These are phyloP conservation scores for Puya raimondii DNA, from an alignment of 176 grass and related monocot species.

Conservation along the genomic window DNA sequence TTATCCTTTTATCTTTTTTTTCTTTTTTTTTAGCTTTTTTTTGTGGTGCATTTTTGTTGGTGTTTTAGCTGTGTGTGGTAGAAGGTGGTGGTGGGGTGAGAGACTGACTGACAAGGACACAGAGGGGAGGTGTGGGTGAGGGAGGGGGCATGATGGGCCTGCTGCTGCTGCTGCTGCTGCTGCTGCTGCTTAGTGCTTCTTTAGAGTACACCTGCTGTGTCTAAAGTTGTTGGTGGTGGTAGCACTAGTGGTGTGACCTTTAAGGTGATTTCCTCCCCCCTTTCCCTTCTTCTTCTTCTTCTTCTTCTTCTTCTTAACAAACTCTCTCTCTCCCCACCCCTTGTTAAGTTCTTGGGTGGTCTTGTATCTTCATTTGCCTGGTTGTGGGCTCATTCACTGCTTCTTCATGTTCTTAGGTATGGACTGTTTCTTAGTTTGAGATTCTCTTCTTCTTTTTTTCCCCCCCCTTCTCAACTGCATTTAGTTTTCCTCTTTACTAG, in stretches of 20 bases:
- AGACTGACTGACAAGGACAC: constrained; percentile 2
- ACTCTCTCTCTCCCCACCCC: constrained; percentile 18
- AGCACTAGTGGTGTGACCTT: constrained; percentile 22
- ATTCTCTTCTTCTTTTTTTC: too few species aligned
- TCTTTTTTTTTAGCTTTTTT: too few species aligned
- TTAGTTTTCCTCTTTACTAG: too few species aligned
- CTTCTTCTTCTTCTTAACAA: constrained; percentile 12
- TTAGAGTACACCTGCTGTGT: constrained; percentile 17
- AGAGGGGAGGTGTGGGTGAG: constrained; percentile 14
- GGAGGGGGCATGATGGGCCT: constrained; percentile 6
- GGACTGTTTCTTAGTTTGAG: not conserved
- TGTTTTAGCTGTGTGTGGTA: not conserved
- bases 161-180: constrained; percentile 2
- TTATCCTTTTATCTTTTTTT: constrained; percentile 3
- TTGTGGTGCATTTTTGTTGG: not conserved
- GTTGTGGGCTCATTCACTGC: not conserved
- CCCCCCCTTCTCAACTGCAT: too few species aligned
- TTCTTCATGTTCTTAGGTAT: not conserved
- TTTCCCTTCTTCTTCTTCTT: constrained; percentile 11
- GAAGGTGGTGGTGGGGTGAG: constrained; percentile 3
- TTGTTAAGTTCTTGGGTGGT: constrained; percentile 13
- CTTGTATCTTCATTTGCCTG: constrained; percentile 1
- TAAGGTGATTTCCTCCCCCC: constrained; percentile 31
- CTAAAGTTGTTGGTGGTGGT: not conserved
- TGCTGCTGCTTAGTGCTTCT: not conserved